These are phyloP conservation scores for Venustampulla echinocandica DNA, from an alignment of 495 filamentous ascomycete genomes.

Conservation along the genomic window DNA sequence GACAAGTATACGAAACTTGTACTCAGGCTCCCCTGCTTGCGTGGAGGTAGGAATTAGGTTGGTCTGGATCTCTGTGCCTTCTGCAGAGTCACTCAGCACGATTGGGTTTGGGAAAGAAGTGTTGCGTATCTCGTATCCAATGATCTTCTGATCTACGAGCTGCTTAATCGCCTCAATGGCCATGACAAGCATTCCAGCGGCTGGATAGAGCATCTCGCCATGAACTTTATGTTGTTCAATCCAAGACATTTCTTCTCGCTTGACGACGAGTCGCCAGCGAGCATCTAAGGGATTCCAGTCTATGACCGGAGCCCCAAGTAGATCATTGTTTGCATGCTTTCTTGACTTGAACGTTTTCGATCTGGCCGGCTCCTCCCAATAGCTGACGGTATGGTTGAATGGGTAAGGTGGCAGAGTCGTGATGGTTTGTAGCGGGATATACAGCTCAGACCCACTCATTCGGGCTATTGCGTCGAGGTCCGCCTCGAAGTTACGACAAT, in stretches of 20 bases:
- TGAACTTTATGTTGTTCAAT: conserved; percentile 13
- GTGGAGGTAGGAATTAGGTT: no score
- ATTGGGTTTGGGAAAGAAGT: no score
- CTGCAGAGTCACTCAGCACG: no score
- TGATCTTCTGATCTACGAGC: no score
- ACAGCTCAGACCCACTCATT: conserved; percentile 9
- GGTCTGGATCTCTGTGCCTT: no score
- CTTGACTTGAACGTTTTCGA: conserved; percentile 24
- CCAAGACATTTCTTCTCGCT: conserved; percentile 11
- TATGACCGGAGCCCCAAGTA: conserved; percentile 22
- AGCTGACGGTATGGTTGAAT: conserved; percentile 21
- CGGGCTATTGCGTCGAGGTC: conserved; percentile 26
- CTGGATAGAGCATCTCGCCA: conserved; percentile 23
- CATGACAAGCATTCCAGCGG: conserved; percentile 37
- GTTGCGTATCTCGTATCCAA: no score
- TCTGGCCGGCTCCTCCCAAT: conserved; percentile 26
- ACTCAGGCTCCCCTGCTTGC: no score
- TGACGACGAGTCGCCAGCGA: conserved; percentile 26
- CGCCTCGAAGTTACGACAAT: conserved; percentile 14
- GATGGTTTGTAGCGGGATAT: conserved; percentile 13
- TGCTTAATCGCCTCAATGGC: conserved; percentile 25
- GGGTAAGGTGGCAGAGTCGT: conserved; percentile 30
- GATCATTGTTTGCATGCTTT: conserved; percentile 21
- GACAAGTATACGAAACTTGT: no score
- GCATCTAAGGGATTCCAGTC: conserved; percentile 24